Percentiles rank a stretch among this genome's conserved stretches.
Conservation (phyloP, 306 rosid genomes). For the Corylus heterophylla region DNA sequence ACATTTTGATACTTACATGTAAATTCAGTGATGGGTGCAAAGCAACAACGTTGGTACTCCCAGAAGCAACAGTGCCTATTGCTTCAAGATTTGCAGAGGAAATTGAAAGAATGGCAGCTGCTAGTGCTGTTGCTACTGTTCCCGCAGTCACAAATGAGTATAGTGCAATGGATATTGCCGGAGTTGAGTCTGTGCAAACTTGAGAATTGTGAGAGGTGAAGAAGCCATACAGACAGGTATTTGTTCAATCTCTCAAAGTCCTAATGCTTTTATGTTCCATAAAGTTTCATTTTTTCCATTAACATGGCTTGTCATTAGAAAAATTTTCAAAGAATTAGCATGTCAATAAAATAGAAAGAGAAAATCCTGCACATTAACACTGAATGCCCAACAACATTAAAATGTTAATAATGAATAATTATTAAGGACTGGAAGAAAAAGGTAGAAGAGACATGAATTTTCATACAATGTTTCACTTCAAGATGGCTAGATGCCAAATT, state of each 20-base stretch:
- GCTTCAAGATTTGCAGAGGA: slow-evolving; percentile 64
- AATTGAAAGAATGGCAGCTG: slow-evolving; percentile 44
- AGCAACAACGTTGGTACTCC: slow-evolving; percentile 31
- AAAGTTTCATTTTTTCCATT: neutral
- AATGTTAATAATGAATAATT: neutral
- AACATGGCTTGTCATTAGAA: no score
- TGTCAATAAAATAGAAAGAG: no score
- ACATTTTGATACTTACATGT: slow-evolving; percentile 42
- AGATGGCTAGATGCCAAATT: slow-evolving; percentile 69
- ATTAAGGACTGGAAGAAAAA: slow-evolving; percentile 4
- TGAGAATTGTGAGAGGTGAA: neutral
- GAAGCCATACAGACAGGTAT: neutral
- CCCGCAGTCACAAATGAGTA: slow-evolving; percentile 62
- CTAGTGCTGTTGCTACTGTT: slow-evolving; percentile 57
- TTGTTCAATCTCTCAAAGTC: neutral
- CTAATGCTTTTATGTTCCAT: neutral
- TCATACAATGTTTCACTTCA: slow-evolving; percentile 57
- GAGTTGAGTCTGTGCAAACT: slow-evolving; percentile 46
- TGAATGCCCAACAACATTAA: no score
- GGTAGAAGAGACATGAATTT: slow-evolving; percentile 6
- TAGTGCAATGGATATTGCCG: slow-evolving; percentile 48
- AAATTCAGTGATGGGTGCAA: slow-evolving; percentile 46
- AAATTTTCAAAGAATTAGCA: no score
- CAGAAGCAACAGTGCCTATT: slow-evolving; percentile 44
- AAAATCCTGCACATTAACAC: no score